Evolutionary conservation across 2,329 filamentous ascomycete genomes (phyloP).

Genomic region (Aspergillus vadensis): DNA sequence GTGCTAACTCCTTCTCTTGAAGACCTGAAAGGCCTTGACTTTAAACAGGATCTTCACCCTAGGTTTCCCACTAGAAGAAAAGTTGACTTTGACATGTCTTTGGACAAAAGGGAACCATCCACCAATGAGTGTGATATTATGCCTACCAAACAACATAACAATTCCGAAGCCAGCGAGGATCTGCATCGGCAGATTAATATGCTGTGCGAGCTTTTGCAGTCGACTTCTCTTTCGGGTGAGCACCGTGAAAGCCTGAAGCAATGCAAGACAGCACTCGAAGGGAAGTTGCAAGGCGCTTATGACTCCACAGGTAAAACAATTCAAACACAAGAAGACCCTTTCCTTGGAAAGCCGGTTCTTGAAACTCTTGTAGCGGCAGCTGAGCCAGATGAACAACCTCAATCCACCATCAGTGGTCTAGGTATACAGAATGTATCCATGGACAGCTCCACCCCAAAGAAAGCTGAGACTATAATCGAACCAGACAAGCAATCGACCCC

Average conservation of each 20-base stretch:
- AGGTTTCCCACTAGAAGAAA: slow-evolving; percentile 1
- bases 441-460: not conserved
- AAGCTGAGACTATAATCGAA: not conserved
- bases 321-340: not conserved
- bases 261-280: slow-evolving; percentile 11
- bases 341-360: not conserved
- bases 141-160: not conserved
- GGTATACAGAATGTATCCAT: too few relatives aligned
- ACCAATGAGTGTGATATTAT: not conserved
- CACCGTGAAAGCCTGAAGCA: slow-evolving; percentile 19
- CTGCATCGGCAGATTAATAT: slow-evolving; percentile 21
- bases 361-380: too few relatives aligned
- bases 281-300: not conserved
- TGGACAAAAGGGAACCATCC: not conserved
- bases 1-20: slow-evolving; percentile 19
- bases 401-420: too few relatives aligned
- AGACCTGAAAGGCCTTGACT: slow-evolving; percentile 27
- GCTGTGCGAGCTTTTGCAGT: slow-evolving; percentile 24
- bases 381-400: too few relatives aligned
- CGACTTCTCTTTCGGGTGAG: slow-evolving; percentile 16
- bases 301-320: not conserved
- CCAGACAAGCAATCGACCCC: not conserved
- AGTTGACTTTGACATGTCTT: not conserved
- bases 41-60: slow-evolving; percentile 3
- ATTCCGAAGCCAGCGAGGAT: not conserved